phyloP scores from a whole-genome alignment of 139 green algal genomes.

The Tetradesmus obliquus region DNA sequence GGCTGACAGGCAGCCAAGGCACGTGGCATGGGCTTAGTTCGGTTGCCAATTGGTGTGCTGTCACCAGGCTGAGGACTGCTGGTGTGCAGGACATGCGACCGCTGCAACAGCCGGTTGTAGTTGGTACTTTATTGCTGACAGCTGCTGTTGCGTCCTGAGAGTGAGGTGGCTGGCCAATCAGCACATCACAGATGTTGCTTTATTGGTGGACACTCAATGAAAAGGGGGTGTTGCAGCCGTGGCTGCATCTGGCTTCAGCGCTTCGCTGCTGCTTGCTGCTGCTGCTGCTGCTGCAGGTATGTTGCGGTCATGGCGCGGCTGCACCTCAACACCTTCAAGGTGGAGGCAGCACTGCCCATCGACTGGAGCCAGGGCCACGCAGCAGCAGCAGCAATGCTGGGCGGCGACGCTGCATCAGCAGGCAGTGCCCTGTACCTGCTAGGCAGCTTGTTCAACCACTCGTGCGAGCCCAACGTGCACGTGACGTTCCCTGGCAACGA shows the following conservation, averaged over 20 bases:
- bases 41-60: not conserved
- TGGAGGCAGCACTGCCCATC: constrained; percentile 28
- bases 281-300: constrained; percentile 50
- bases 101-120: too few species aligned
- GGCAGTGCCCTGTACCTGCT: constrained; percentile 74
- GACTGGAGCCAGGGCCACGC: constrained; percentile 19
- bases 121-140: not conserved
- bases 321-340: constrained; percentile 69
- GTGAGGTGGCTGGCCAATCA: not conserved
- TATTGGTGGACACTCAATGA: too few species aligned
- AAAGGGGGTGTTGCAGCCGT: too few species aligned
- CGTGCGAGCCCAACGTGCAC: constrained; percentile 63
- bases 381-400: constrained; percentile 26
- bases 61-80: too few species aligned
- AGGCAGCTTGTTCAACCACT: constrained; percentile 66
- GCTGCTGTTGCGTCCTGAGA: not conserved
- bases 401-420: not conserved
- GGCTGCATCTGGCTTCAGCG: too few species aligned
- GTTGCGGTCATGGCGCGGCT: constrained; percentile 55
- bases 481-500: constrained; percentile 64
- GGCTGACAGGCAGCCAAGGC: not conserved
- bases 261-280: not conserved
- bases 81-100: too few species aligned
- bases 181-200: too few species aligned
- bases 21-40: not conserved